Base-by-base conservation (phyloP, 768 basidiomycete genomes). In the Tulasnella sp. region DNA sequence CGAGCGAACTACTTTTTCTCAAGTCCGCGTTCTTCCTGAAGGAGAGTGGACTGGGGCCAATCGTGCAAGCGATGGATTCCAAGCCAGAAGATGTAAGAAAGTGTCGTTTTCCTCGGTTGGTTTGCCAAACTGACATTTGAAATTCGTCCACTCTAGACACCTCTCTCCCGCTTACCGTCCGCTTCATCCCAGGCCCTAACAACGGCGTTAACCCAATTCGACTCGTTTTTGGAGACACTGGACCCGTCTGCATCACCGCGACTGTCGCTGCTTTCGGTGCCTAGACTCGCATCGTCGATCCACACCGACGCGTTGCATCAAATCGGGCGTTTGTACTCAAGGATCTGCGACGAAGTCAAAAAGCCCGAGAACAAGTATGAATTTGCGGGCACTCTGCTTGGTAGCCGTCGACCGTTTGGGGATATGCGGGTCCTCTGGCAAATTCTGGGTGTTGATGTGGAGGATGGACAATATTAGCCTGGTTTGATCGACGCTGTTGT, bases 371-470 rank as follows among this genome's bases (percentile, higher is more conserved):
- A 94, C 80, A 88, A 87, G 83, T 99, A 98, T 82, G 96, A 98
- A 85, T 96, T 96, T n/a, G 93, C 91, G 20, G 88, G 90, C 79
- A 96, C 95, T 29, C 83, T 97, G 78, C 84, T 97, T 51, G 92
- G 95, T 18, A 90, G 91, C 79, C 91, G 93, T 85, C 84, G 93
- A 83, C 93, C 93, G 26, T 95, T 94, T 85, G 94, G 93, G 74
- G 91, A 92, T 82, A 88, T 90, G 39, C 88, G 88, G 82, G 83
- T 92, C 81, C 83, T 95, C 80, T 89, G 89, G 86, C 92, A 94
- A 84, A 91, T 95, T 48, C 91, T 92, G 82, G 93, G 93, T 40
- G 83, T 94, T 26, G 87, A 91, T 80, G 89, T 88, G 75, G 77
- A 26, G 18, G 80, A 81, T 11, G 39, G 46, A 55, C 57, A 61